Evolutionary conservation across 805 yeast species (phyloP).

Genomic region (Yarrowia osloensis): DNA sequence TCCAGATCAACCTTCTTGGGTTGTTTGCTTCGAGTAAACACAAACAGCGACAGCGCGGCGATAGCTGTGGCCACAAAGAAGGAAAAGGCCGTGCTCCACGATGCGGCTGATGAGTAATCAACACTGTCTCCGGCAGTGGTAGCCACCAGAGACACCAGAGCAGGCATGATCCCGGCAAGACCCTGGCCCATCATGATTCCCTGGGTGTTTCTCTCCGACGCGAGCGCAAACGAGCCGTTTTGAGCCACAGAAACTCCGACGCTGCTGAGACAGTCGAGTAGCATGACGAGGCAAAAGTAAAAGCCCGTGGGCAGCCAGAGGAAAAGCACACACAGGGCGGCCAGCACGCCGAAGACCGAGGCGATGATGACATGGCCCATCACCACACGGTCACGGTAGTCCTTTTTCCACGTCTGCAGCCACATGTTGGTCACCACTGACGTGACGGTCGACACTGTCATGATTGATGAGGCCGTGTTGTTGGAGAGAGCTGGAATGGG

Average conservation of each 20-base stretch:
- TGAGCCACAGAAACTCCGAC: constrained; percentile 81
- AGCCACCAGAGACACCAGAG: constrained; percentile 63
- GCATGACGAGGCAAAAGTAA: constrained; percentile 56
- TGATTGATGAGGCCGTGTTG: constrained; percentile 79
- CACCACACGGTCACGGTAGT: constrained; percentile 58
- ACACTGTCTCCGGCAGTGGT: constrained; percentile 39
- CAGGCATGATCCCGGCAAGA: constrained; percentile 88
- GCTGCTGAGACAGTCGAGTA: constrained; percentile 63
- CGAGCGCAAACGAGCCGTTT: constrained; percentile 84
- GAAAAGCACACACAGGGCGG: constrained; percentile 47
- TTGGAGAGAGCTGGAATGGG: constrained; percentile 44
- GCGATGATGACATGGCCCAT: constrained; percentile 63
- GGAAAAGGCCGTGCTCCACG: constrained; percentile 15
- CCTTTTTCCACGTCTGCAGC: constrained; percentile 67
- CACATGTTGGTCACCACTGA: constrained; percentile 61
- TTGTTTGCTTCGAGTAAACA: not conserved
- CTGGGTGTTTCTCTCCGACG: constrained; percentile 78
- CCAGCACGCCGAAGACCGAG: constrained; percentile 58
- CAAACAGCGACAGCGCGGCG: constrained; percentile 1
- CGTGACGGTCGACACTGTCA: constrained; percentile 77
- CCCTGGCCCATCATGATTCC: constrained; percentile 96
- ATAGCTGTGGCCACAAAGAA: constrained; percentile 25
- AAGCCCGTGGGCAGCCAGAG: constrained; percentile 32
- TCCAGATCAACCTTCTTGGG: constrained; percentile 2
- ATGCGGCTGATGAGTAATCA: constrained; percentile 9